Percentiles rank a stretch among this genome's conserved stretches.
phyloP scores from a whole-genome alignment of 2,329 filamentous ascomycete species.

The Cladosporium austrohemisphaericum region DNA sequence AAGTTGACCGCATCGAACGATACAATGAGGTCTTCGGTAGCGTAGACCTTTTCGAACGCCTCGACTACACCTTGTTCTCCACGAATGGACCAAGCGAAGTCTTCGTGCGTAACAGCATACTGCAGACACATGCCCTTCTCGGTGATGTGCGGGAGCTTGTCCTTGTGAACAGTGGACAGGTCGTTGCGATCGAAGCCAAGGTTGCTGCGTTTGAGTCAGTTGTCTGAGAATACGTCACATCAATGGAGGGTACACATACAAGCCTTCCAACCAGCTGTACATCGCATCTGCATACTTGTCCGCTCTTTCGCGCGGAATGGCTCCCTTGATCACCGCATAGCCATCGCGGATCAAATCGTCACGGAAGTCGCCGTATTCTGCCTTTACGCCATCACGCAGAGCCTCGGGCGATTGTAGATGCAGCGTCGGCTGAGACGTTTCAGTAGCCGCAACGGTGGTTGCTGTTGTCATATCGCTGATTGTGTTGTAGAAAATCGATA shows the following conservation, averaged over 20 bases:
- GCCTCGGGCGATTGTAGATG: slow-evolving; percentile 3
- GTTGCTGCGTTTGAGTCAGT: slow-evolving; percentile 25
- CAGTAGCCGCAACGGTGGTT: slow-evolving; percentile 18
- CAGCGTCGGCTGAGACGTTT: slow-evolving; percentile 13
- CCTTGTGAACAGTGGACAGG: slow-evolving; percentile 32
- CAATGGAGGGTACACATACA: slow-evolving; percentile 33
- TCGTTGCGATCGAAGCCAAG: slow-evolving; percentile 38
- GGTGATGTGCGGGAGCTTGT: slow-evolving; percentile 39
- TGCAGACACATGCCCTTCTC: slow-evolving; percentile 49
- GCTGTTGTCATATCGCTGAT: slow-evolving; percentile 1
- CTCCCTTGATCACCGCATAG: slow-evolving; percentile 46
- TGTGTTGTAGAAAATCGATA: too few species aligned
- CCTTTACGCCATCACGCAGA: slow-evolving; percentile 22
- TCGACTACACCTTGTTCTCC: slow-evolving; percentile 46
- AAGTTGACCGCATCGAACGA: slow-evolving; percentile 50
- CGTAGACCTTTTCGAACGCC: slow-evolving; percentile 47
- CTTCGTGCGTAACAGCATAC: slow-evolving; percentile 48
- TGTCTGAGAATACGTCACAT: neutral
- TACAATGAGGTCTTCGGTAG: slow-evolving; percentile 46
- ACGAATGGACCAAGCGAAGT: slow-evolving; percentile 50
- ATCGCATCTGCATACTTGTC: slow-evolving; percentile 32
- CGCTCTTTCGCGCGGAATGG: slow-evolving; percentile 42
- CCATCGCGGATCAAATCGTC: slow-evolving; percentile 39
- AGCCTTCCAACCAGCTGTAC: slow-evolving; percentile 33
- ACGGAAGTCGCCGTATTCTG: slow-evolving; percentile 29